Conservation (phyloP, 352 stramenopile species). For the Phytophthora syringae region DNA sequence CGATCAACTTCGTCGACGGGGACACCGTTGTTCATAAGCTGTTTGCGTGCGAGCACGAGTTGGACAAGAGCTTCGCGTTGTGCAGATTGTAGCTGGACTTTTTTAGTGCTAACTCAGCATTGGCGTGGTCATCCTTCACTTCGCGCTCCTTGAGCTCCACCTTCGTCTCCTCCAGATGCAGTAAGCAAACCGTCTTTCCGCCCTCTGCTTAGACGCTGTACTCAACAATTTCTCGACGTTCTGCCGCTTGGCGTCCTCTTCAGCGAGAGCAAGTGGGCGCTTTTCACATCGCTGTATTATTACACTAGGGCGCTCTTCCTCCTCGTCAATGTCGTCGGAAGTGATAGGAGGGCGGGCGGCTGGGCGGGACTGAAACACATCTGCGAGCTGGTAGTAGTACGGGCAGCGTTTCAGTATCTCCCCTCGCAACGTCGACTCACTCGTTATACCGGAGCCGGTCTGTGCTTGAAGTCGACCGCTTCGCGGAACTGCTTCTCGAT, state of each 20-base stretch:
- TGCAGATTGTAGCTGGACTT: background rate
- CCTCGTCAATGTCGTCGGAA: background rate
- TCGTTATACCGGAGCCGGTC: slow-evolving; percentile 1
- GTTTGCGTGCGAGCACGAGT: background rate
- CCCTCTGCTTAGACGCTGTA: background rate
- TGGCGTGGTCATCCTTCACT: background rate
- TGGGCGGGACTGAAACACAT: background rate
- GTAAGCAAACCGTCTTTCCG: background rate
- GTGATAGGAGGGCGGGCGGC: background rate
- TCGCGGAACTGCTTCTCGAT: slow-evolving; percentile 2
- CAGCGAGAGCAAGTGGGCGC: background rate
- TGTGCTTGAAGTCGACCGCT: background rate
- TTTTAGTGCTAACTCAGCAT: background rate
- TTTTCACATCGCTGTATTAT: background rate
- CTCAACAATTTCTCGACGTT: too few species aligned
- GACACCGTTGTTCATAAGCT: background rate
- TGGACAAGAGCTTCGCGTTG: background rate
- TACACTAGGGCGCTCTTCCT: background rate
- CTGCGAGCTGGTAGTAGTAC: slow-evolving; percentile 1
- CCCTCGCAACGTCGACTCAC: background rate
- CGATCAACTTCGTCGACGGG: background rate
- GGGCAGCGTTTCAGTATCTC: background rate
- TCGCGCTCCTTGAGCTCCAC: background rate
- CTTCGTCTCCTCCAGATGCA: background rate
- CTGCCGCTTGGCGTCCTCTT: background rate